Base-by-base conservation (phyloP, 805 yeast genomes). In the Starmera dryadoides region DNA sequence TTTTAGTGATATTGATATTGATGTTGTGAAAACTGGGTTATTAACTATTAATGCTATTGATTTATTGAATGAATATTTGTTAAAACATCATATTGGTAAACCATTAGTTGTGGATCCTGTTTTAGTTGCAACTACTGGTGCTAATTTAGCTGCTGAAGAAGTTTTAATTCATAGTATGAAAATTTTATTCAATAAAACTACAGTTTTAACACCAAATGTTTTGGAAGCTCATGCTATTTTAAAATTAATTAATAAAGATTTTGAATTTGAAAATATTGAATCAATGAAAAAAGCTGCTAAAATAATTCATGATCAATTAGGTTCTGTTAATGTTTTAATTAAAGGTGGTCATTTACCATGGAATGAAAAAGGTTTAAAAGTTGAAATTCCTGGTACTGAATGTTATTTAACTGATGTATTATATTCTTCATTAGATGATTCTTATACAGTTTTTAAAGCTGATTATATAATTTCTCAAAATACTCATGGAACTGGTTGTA, bases 401-500 rank as follows among this genome's bases (percentile, higher is more conserved):
- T 49, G 50, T n/a, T 48, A 52, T 6, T 66, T 81, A 12, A 61
- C 69, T 11, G 86, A 79, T 53, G 64, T 80, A 1, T 60, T 84
- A 17, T 78, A 73, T 48, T 66, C 73, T 36, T 63, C 74, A 6
- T 38, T 50, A 1, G 47, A 50, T 2, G 63, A 64, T 12, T 44
- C 50, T 2, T 55, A 62, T 35, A 62, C 70, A 0, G 49, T 76
- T 1, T 79, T 68, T 52, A 68, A 64, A 37, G 79, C 81, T 16
- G 59, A 56, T 2, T 69, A 53, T 39, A 53, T 70, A 3, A 50
- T 62, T 6, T 65, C 87, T 0, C 57, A 60, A 2, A 75, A 81
- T 51, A 77, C 86, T 1, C 96, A 88, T 57, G 96, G 96, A 11
- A 86, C 96, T 4, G 96, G 96, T 1, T 88, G 96, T 59, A 84